Evolutionary conservation across 1,284 basidiomycete genomes (phyloP).

Genomic region (Pterulicium gracile): DNA sequence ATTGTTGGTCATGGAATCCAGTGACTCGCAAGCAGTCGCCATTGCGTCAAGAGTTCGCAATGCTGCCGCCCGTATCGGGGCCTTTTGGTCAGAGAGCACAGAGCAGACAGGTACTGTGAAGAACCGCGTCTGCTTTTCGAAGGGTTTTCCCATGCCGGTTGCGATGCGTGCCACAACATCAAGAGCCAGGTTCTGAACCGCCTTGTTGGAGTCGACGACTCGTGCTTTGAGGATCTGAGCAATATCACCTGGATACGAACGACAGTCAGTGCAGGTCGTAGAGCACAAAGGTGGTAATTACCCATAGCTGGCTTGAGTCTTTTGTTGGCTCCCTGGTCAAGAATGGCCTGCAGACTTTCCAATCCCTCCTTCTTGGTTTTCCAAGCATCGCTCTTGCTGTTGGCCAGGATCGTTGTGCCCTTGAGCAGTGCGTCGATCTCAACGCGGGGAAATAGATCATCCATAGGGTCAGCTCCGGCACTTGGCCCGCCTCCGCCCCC

Average conservation of each 20-base stretch:
- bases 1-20: slow-evolving; percentile 75
- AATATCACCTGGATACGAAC: slow-evolving; percentile 63
- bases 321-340: slow-evolving; percentile 88
- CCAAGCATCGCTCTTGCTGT: slow-evolving; percentile 90
- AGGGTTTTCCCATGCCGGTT: slow-evolving; percentile 88
- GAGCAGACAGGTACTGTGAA: slow-evolving; percentile 74
- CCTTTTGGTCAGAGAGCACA: slow-evolving; percentile 91
- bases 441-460: slow-evolving; percentile 91
- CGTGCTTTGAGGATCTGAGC: slow-evolving; percentile 82
- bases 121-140: slow-evolving; percentile 81
- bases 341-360: slow-evolving; percentile 72
- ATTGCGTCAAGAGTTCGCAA: slow-evolving; percentile 77
- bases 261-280: neutral
- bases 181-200: slow-evolving; percentile 84
- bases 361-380: slow-evolving; percentile 95
- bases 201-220: slow-evolving; percentile 88
- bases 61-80: slow-evolving; percentile 73
- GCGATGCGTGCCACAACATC: slow-evolving; percentile 89
- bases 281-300: slow-evolving; percentile 23
- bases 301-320: slow-evolving; percentile 88
- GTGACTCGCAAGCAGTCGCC: slow-evolving; percentile 72
- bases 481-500: slow-evolving; percentile 21
- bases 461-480: slow-evolving; percentile 58
- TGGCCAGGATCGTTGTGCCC: slow-evolving; percentile 74
- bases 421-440: slow-evolving; percentile 86